Evolutionary conservation across 345 rosid species (phyloP), one percentile per base, ranked within the genome.

Genomic region (Dipteronia dyeriana): DNA sequence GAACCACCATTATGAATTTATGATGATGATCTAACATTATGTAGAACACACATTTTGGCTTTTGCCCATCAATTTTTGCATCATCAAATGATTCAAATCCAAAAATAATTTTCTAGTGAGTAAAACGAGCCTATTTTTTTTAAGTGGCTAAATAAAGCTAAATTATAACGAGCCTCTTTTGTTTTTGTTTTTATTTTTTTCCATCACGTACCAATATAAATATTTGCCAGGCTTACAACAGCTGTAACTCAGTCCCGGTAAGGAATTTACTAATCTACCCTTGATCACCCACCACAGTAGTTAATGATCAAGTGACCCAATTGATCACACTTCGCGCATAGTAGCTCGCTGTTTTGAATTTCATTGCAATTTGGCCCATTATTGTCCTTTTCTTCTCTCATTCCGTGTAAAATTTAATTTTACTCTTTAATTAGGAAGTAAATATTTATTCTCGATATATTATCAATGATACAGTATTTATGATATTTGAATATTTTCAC

Each of bases 351-450:
- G 38, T 34, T 34, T 34, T 34, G 38, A 34, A 34, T 34, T 34
- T 34, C 38, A 4, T 34, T 34, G 38, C 0, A 34, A 34, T 29
- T 29, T 29, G 31, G 31, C 31, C 31, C 31, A 29, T 29, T 29
- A 29, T 12, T 20, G 13, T 57, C 29, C 3, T 31, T 34, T 10
- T 17, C 51, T 62, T 56, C 53, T 23, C 66, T 22, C 14, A 59
- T 22, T 57, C 54, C 75, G 38, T 39, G 56, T 59, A 39, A 41
- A 72, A n/a, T n/a, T n/a, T n/a, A n/a, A n/a, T n/a, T n/a, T n/a
- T n/a, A n/a, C n/a, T n/a, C n/a, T n/a, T n/a, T n/a, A n/a, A n/a
- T n/a, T n/a, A n/a, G n/a, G n/a, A n/a, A n/a, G n/a, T n/a, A n/a
- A n/a, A n/a, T n/a, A n/a, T n/a, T n/a, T 34, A 34, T 34, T 34